A percentile compares a stretch with the other conserved stretches of the same genome.
Evolutionary conservation across 2,329 filamentous ascomycete genomes (phyloP).

Genomic region (Pseudogymnoascus sp.): DNA sequence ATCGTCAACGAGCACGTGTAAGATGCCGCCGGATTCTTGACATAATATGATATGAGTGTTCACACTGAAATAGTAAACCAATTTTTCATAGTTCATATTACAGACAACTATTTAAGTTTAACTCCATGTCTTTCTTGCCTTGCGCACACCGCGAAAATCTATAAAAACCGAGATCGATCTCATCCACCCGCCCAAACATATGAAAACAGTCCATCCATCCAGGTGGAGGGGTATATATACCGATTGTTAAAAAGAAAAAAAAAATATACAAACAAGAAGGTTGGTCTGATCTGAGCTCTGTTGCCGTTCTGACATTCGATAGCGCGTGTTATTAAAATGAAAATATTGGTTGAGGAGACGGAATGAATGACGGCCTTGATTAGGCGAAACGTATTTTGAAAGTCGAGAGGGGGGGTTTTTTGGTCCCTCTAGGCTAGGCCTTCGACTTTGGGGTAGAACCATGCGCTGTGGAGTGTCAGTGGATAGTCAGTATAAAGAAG

Average conservation of each 20-base stretch:
- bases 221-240: not conserved
- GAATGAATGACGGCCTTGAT: not conserved
- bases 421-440: not conserved
- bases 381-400: not conserved
- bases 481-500: conserved; percentile 42
- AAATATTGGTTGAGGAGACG: too few relatives aligned
- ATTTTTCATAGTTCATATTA: not conserved
- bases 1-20: too few relatives aligned
- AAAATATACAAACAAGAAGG: not conserved
- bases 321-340: not conserved
- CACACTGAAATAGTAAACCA: too few relatives aligned
- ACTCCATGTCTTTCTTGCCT: not conserved
- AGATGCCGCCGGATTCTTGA: not conserved
- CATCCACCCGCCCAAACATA: not conserved
- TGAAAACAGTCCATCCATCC: not conserved
- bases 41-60: not conserved
- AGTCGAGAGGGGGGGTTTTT: not conserved
- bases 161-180: not conserved
- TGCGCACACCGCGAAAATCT: not conserved
- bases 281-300: not conserved
- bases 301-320: not conserved
- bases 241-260: not conserved
- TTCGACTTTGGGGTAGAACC: conserved; percentile 14
- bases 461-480: conserved; percentile 1
- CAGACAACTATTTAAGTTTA: not conserved